Evolutionary conservation across 148 eudicot genomes (phyloP).

Genomic region (Dysphania ambrosioides): DNA sequence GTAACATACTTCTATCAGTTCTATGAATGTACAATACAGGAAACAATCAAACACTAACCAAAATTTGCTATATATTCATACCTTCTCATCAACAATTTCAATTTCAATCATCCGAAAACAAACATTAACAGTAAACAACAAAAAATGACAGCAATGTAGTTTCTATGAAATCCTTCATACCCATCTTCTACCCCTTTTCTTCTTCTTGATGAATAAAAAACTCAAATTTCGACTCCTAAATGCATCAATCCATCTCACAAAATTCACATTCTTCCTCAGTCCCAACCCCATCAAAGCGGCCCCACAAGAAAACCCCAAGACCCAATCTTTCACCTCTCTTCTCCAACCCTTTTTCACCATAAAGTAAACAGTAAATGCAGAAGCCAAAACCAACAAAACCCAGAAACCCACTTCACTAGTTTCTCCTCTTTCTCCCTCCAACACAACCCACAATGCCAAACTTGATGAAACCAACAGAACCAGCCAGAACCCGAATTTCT

Average conservation of each 20-base stretch:
- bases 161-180: neutral
- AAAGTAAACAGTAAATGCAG: conserved; percentile 35
- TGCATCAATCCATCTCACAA: conserved; percentile 31
- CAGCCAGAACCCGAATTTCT: conserved; percentile 44
- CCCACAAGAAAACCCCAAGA: conserved; percentile 63
- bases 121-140: neutral
- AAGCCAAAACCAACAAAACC: conserved; percentile 18
- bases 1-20: neutral
- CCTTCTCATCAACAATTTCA: neutral
- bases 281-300: conserved; percentile 51
- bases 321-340: conserved; percentile 47
- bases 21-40: neutral
- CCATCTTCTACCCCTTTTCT: conserved; percentile 28
- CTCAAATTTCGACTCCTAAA: conserved; percentile 23
- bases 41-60: neutral
- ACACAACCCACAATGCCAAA: conserved; percentile 37
- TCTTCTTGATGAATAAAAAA: conserved; percentile 22
- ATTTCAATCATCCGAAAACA: neutral
- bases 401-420: conserved; percentile 28
- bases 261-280: conserved; percentile 35
- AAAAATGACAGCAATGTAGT: neutral
- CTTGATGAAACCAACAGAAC: conserved; percentile 34
- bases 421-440: conserved; percentile 39
- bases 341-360: conserved; percentile 37
- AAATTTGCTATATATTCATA: neutral